Conservation (phyloP, 208 protist genomes). For the Trypanosoma boissoni region DNA sequence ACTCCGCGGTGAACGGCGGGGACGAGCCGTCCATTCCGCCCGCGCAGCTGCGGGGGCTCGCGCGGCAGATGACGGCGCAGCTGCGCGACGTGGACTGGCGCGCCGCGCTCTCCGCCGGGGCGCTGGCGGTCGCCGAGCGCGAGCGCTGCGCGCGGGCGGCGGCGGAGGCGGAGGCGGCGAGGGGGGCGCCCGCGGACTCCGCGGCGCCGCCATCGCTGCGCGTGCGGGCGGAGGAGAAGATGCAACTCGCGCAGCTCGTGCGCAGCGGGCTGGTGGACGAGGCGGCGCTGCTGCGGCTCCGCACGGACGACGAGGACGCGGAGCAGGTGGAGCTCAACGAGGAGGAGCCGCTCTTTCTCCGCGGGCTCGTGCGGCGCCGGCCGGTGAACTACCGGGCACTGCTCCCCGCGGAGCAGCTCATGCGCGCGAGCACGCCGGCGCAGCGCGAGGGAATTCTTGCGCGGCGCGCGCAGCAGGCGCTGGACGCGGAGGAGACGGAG, state of each 20-base stretch:
- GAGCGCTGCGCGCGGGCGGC: slow-evolving; percentile 32
- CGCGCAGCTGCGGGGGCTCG: slow-evolving; percentile 53
- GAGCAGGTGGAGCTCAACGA: slow-evolving; percentile 85
- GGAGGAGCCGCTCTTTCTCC: slow-evolving; percentile 75
- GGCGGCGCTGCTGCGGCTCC: slow-evolving; percentile 64
- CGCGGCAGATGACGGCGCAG: slow-evolving; percentile 42
- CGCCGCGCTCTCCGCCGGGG: slow-evolving; percentile 55
- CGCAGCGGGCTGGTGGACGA: slow-evolving; percentile 82
- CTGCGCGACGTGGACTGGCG: slow-evolving; percentile 29
- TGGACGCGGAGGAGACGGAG: slow-evolving; percentile 38
- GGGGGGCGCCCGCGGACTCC: slow-evolving; percentile 30
- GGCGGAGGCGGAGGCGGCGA: slow-evolving; percentile 30
- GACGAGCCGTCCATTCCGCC: slow-evolving; percentile 37
- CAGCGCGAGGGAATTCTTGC: slow-evolving; percentile 79
- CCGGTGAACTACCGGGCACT: slow-evolving; percentile 80
- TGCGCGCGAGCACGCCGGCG: slow-evolving; percentile 66
- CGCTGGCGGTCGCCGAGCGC: slow-evolving; percentile 62
- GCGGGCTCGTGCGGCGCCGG: slow-evolving; percentile 55
- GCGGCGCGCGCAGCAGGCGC: slow-evolving; percentile 49
- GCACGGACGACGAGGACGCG: slow-evolving; percentile 64
- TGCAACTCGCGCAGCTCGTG: slow-evolving; percentile 83
- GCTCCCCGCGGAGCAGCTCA: slow-evolving; percentile 78
- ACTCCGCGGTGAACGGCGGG: slow-evolving; percentile 18
- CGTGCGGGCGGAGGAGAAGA: slow-evolving; percentile 83
- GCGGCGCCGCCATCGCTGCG: slow-evolving; percentile 61